Conservation (phyloP, 1,284 basidiomycete species). For the Cryptococcus floricola region DNA sequence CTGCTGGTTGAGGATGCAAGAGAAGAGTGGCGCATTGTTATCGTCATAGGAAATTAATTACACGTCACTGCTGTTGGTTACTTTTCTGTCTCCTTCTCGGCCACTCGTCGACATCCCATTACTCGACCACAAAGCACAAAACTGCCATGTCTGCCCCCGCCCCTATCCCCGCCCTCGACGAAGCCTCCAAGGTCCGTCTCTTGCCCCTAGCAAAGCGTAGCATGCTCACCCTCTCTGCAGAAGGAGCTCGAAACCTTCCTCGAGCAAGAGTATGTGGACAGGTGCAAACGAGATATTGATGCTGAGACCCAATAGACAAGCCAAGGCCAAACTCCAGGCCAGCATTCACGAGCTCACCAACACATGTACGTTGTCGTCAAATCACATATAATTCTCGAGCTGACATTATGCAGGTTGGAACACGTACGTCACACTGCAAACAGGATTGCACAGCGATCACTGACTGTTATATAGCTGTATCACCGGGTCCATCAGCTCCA, state of each 20-base stretch:
- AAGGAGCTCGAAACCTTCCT: conserved; percentile 81
- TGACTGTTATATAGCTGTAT: conserved; percentile 62
- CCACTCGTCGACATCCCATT: neutral
- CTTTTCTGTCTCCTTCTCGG: neutral
- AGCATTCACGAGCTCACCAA: conserved; percentile 52
- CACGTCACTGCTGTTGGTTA: neutral
- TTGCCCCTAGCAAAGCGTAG: neutral
- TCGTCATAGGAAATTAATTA: conserved; percentile 1
- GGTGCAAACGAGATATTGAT: neutral
- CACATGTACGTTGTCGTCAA: conserved; percentile 30
- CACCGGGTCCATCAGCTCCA: conserved; percentile 72
- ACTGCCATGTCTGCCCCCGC: conserved; percentile 28
- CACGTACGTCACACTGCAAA: conserved; percentile 59
- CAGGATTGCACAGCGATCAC: neutral
- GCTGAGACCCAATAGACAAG: conserved; percentile 53
- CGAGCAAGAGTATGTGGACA: conserved; percentile 60
- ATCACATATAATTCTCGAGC: neutral
- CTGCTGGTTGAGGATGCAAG: conserved; percentile 36
- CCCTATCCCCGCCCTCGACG: conserved; percentile 61
- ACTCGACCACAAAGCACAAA: neutral
- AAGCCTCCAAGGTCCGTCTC: conserved; percentile 63
- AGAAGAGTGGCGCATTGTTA: neutral
- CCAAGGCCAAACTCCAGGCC: conserved; percentile 71
- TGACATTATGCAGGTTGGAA: conserved; percentile 59
- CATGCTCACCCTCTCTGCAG: conserved; percentile 49